Evolutionary conservation across 805 yeast genomes (phyloP).

Genomic region (Yamadazyma olivae): DNA sequence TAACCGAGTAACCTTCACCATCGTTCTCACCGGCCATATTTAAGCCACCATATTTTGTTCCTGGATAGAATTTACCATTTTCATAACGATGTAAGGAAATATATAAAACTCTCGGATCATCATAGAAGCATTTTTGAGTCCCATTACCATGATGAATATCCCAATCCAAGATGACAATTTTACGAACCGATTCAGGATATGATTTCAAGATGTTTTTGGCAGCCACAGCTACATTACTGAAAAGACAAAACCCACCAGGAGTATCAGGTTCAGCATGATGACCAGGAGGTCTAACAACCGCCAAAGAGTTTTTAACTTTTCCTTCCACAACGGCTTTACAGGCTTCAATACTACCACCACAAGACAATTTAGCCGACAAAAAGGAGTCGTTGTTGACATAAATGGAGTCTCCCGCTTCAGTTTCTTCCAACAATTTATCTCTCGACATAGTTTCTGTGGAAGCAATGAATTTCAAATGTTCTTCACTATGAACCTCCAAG

Average conservation of each 20-base stretch:
- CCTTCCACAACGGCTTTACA: constrained; percentile 95
- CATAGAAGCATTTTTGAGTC: constrained; percentile 86
- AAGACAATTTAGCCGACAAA: constrained; percentile 82
- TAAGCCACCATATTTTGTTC: constrained; percentile 80
- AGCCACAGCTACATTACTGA: constrained; percentile 96
- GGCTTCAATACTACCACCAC: constrained; percentile 97
- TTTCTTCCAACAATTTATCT: constrained; percentile 72
- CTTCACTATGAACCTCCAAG: constrained; percentile 76
- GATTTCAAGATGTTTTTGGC: constrained; percentile 77
- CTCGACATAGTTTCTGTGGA: constrained; percentile 75
- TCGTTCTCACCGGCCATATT: constrained; percentile 79
- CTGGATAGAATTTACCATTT: constrained; percentile 90
- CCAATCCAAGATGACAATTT: constrained; percentile 89
- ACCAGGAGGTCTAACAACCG: constrained; percentile 98
- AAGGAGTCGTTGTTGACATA: constrained; percentile 90
- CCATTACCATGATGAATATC: constrained; percentile 99
- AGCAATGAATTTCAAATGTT: constrained; percentile 72
- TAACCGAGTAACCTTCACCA: constrained; percentile 86
- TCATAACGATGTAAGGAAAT: constrained; percentile 92
- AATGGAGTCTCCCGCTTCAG: constrained; percentile 91
- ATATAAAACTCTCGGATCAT: constrained; percentile 88
- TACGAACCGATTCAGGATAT: constrained; percentile 86
- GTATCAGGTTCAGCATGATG: constrained; percentile 98
- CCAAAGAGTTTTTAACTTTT: constrained; percentile 83
- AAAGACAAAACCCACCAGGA: constrained; percentile 96